A percentile compares a stretch with the other conserved stretches of the same genome.
Evolutionary conservation across 2,329 filamentous ascomycete genomes (phyloP).

Genomic region (Ceratocystis albifundus): DNA sequence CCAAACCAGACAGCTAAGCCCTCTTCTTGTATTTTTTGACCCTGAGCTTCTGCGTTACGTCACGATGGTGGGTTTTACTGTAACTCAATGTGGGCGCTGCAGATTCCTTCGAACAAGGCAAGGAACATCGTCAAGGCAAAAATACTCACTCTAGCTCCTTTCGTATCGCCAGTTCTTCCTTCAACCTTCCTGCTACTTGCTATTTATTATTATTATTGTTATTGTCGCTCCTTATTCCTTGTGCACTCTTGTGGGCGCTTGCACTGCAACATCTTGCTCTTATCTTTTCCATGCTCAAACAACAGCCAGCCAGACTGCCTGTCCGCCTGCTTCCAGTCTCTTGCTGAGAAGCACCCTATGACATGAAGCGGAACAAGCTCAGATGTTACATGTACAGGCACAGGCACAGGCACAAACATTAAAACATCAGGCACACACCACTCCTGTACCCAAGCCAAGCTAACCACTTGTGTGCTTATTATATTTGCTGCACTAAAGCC

Average conservation of each 20-base stretch:
- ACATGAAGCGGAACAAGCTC: constrained; percentile 6
- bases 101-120: not conserved
- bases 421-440: not conserved
- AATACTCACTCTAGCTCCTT: not conserved
- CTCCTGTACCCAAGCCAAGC: not conserved
- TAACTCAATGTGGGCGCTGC: not conserved
- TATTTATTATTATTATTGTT: not conserved
- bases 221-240: not conserved
- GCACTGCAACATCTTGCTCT: not conserved
- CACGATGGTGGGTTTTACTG: not conserved
- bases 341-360: not conserved
- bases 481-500: not conserved
- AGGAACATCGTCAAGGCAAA: constrained; percentile 1
- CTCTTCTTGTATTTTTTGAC: not conserved
- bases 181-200: not conserved
- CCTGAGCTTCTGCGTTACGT: not conserved
- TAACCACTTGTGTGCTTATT: not conserved
- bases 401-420: constrained; percentile 14
- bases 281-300: not conserved
- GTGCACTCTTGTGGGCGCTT: too few species aligned
- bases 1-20: not conserved
- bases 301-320: not conserved
- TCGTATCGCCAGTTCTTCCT: not conserved
- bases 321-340: not conserved
- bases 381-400: constrained; percentile 13